Percentiles rank a stretch among this genome's conserved stretches.
Evolutionary conservation across 2,329 filamentous ascomycete species (phyloP).

Genomic region (Lecanicillium sp.): DNA sequence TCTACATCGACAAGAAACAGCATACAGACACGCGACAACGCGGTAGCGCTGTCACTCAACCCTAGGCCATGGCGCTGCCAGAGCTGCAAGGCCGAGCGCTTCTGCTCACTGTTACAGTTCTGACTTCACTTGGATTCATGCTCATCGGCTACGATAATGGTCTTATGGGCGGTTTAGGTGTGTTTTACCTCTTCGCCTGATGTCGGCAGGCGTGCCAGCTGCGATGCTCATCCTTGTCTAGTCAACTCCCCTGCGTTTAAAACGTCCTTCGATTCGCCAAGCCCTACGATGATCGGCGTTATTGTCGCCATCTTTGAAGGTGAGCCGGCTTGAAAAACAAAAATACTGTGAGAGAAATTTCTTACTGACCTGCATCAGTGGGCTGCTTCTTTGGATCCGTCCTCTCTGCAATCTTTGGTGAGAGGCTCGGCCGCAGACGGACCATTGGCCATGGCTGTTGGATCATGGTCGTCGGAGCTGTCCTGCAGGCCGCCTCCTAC

Average conservation of each 20-base stretch:
- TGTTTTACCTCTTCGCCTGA: background rate
- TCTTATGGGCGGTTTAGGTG: conserved; percentile 34
- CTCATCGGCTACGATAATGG: conserved; percentile 44
- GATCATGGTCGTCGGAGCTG: conserved; percentile 40
- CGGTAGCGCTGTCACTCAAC: no score
- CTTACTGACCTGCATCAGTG: no score
- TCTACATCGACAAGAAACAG: no score
- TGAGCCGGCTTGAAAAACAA: no score
- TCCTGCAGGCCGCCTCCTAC: conserved; percentile 38
- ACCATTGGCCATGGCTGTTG: conserved; percentile 36
- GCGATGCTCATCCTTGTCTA: conserved; percentile 19
- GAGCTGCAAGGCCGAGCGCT: conserved; percentile 32
- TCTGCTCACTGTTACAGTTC: conserved; percentile 34
- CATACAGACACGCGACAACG: no score
- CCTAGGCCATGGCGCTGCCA: no score
- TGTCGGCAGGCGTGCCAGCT: no score
- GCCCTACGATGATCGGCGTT: conserved; percentile 35
- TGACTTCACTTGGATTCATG: conserved; percentile 42
- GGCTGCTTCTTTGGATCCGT: conserved; percentile 26
- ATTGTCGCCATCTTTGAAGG: conserved; percentile 42
- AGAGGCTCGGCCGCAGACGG: conserved; percentile 36
- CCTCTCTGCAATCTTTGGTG: conserved; percentile 33
- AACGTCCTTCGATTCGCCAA: conserved; percentile 33
- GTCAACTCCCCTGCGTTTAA: conserved; percentile 36
- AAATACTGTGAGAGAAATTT: no score